phyloP scores from a whole-genome alignment of 2,329 filamentous ascomycete species.

The Scopulariopsis brevicaulis region DNA sequence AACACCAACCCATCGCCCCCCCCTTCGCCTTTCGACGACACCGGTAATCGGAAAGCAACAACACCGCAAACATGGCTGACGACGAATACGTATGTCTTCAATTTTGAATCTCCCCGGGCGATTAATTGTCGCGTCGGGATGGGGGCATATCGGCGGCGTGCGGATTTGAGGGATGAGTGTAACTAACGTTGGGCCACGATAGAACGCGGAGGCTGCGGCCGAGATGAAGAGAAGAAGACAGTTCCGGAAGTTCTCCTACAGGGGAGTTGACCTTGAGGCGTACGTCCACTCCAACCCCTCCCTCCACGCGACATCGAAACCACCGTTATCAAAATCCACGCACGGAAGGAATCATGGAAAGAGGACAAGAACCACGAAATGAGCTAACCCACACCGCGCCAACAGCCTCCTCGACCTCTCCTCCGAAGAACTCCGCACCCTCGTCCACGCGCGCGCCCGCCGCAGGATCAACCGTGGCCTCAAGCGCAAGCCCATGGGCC shows the following conservation, averaged over 20 bases:
- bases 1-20: conserved; percentile 7
- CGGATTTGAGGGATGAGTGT: neutral
- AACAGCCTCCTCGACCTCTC: conserved; percentile 92
- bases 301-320: neutral
- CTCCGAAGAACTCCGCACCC: conserved; percentile 97
- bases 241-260: conserved; percentile 99
- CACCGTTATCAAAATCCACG: conserved; percentile 6
- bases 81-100: conserved; percentile 64
- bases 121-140: too few species aligned
- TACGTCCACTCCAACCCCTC: conserved; percentile 40
- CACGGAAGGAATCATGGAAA: too few species aligned
- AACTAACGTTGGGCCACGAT: conserved; percentile 4
- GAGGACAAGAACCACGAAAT: too few species aligned
- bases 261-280: conserved; percentile 98
- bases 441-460: conserved; percentile 97
- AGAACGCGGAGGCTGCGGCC: conserved; percentile 94
- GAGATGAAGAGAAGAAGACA: conserved; percentile 99
- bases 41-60: conserved; percentile 27
- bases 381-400: too few species aligned
- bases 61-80: conserved; percentile 67
- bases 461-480: conserved; percentile 99
- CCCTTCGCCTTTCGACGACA: conserved; percentile 27
- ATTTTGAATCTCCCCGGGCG: too few species aligned
- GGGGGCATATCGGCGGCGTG: neutral
- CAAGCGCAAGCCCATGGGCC: conserved; percentile 99